Conservation (phyloP, 805 yeast species). For the Myxozyma vanderwaltii region DNA sequence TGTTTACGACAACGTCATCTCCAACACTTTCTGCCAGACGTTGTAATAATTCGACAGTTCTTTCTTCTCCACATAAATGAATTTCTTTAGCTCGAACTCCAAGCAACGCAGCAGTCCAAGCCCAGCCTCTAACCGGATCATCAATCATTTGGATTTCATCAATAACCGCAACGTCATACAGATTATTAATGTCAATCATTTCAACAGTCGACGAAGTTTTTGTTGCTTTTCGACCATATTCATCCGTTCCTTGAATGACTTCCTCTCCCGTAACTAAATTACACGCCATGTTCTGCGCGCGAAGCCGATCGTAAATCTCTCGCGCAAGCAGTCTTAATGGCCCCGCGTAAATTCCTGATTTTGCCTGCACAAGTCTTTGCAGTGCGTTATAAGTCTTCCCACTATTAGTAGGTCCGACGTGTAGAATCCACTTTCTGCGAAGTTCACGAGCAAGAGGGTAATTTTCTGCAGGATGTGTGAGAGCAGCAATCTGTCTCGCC, state of each 20-base stretch:
- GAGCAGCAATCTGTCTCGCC: not conserved
- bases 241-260: constrained; percentile 68
- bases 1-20: constrained; percentile 70
- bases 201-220: constrained; percentile 89
- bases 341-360: constrained; percentile 89
- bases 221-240: constrained; percentile 67
- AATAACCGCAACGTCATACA: constrained; percentile 82
- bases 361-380: constrained; percentile 61
- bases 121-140: constrained; percentile 79
- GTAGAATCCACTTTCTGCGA: constrained; percentile 81
- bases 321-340: constrained; percentile 89
- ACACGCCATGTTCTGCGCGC: constrained; percentile 65
- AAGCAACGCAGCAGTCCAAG: constrained; percentile 89
- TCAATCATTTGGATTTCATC: constrained; percentile 97
- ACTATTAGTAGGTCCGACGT: constrained; percentile 96
- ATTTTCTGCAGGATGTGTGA: constrained; percentile 68
- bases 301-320: constrained; percentile 84
- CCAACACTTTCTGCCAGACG: constrained; percentile 69
- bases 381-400: constrained; percentile 91
- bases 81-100: constrained; percentile 85
- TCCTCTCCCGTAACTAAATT: constrained; percentile 97
- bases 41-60: constrained; percentile 69
- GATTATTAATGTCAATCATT: constrained; percentile 72
- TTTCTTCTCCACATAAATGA: constrained; percentile 91
- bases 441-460: constrained; percentile 82